Base-by-base conservation (phyloP, 139 green algal genomes). In the Chlamydomonas sp. region DNA sequence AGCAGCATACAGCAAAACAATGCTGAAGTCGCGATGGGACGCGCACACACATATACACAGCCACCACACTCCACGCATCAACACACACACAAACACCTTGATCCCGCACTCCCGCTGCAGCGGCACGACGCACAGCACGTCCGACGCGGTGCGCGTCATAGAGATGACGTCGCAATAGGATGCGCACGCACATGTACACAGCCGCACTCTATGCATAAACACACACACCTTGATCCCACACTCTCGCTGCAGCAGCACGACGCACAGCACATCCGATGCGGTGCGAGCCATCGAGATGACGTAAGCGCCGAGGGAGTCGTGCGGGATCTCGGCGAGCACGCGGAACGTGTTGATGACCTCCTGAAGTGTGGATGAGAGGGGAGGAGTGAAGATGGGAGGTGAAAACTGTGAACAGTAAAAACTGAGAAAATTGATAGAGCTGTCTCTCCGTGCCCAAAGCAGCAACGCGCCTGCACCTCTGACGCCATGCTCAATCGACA, bases 261-360 rank as follows among this genome's bases (percentile, higher is more conserved):
- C 94, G 1, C 83, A 83, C 62, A 98, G 84, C 49, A 98, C 94
- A 72, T 98, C 93, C 20, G 74, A 89, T 38, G 93, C 81, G 22
- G 78, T 84, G 64, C 80, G 80, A 5, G 91, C 85, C 93, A 98
- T 98, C 68, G 77, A 90, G 82, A 98, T 98, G 68, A 98, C 85
- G 79, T 98, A 98, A 3, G 89, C 89, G 29, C 89, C 90, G 13
- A 98, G 78, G 29, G 78, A 87, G 67, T 90, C 78, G 1, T 33
- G 3, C n/a, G 82, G 83, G 50, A 83, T 71, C 65, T 77, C 60
- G 3, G 67, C 73, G 16, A 85, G 59, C 48, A 75, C 59, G 34
- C 80, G 75, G 68, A 20, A 57, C 13, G 43, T 54, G 43, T 54
- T 20, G 16, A 54, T 20, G 16, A 54, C 43, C 43, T 54, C 70